Conservation (phyloP, 2,329 filamentous ascomycete species). For the Thielaviopsis ethacetica region DNA sequence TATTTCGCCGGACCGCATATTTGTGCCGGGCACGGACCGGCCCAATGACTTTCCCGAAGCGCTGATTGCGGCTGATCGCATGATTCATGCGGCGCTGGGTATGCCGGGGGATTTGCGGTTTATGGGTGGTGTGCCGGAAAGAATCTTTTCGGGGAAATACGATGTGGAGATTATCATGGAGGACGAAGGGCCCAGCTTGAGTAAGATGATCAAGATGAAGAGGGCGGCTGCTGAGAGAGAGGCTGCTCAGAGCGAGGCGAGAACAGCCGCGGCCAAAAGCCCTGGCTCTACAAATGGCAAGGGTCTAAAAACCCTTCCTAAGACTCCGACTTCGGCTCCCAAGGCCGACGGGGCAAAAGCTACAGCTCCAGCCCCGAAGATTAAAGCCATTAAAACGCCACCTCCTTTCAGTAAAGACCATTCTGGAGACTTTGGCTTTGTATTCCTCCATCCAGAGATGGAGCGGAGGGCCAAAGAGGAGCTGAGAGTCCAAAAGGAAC, state of each 20-base stretch:
- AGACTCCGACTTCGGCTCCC: not conserved
- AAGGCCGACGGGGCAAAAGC: not conserved
- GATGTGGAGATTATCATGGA: not conserved
- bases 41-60: not conserved
- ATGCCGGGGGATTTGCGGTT: not conserved
- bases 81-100: not conserved
- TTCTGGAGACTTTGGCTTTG: no score
- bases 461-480: not conserved
- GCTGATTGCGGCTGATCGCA: not conserved
- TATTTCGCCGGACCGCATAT: slow-evolving; percentile 1
- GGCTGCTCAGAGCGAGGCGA: not conserved
- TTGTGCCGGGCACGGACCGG: not conserved
- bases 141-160: not conserved
- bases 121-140: not conserved
- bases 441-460: not conserved
- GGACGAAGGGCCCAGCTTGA: not conserved
- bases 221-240: not conserved
- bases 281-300: no score
- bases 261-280: no score
- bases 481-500: not conserved
- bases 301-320: not conserved
- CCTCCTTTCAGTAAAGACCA: not conserved
- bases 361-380: not conserved
- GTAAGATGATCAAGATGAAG: not conserved
- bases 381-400: not conserved